phyloP scores from a whole-genome alignment of 768 basidiomycete species.

The Macrolepiota albuminosa region DNA sequence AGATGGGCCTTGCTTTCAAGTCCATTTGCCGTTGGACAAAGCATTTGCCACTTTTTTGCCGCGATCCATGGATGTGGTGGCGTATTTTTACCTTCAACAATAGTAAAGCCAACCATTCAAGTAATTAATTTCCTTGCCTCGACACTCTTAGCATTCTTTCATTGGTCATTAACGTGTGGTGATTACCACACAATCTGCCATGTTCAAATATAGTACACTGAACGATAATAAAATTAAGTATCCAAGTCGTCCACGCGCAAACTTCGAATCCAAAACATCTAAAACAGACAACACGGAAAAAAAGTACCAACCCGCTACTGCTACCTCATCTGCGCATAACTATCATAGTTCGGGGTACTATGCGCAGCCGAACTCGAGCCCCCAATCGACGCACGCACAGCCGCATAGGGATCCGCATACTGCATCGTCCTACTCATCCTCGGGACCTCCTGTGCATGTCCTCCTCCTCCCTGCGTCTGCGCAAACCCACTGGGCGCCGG shows the following conservation, averaged over 20 bases:
- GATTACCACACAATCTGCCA: no score
- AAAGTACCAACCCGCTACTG: background rate
- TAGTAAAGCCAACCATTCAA: no score
- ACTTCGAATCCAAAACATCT: background rate
- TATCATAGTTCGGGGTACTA: slow-evolving; percentile 43
- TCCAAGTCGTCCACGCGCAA: background rate
- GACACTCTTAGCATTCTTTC: no score
- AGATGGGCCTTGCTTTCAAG: no score
- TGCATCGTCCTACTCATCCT: slow-evolving; percentile 89
- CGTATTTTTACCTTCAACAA: no score
- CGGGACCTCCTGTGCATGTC: slow-evolving; percentile 40
- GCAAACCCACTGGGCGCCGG: slow-evolving; percentile 71
- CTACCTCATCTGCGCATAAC: slow-evolving; percentile 48
- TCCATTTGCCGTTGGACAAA: no score
- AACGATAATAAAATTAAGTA: background rate
- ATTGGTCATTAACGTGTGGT: no score
- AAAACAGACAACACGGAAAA: background rate
- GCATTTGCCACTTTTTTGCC: no score
- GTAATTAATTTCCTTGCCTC: no score
- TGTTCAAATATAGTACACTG: background rate
- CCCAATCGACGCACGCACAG: slow-evolving; percentile 60
- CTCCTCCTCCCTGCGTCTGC: slow-evolving; percentile 23
- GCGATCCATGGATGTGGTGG: no score
- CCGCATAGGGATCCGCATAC: slow-evolving; percentile 85
- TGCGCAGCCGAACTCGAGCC: slow-evolving; percentile 25